Evolutionary conservation across 2,329 filamentous ascomycete species (phyloP).

Genomic region (Beauveria rudraprayagi): DNA sequence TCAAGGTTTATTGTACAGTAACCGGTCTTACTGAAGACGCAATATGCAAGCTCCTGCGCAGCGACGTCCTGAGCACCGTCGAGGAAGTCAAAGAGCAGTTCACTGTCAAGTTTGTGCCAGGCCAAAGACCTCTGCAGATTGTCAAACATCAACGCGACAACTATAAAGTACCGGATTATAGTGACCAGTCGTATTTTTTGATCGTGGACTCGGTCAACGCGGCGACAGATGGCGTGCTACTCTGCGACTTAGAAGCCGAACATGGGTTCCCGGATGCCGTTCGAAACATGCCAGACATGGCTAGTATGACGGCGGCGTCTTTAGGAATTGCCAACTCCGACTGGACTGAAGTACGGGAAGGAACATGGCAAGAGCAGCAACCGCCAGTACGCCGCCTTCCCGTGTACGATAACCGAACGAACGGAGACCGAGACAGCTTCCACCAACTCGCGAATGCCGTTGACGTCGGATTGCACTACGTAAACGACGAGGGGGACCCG

Average conservation of each 20-base stretch:
- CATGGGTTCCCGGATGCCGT: constrained; percentile 9
- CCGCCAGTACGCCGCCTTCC: background rate
- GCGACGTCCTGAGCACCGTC: background rate
- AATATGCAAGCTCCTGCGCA: background rate
- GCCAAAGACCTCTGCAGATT: background rate
- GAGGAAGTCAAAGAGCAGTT: background rate
- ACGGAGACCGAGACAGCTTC: background rate
- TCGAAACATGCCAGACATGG: background rate
- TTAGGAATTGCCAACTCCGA: background rate
- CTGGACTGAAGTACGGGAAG: background rate
- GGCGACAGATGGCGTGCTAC: background rate
- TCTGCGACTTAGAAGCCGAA: constrained; percentile 1
- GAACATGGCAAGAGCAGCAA: background rate
- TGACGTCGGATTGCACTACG: constrained; percentile 9
- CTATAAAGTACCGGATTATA: background rate
- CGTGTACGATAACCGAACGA: constrained; percentile 2
- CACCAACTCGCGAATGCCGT: constrained; percentile 5
- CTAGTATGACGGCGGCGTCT: background rate
- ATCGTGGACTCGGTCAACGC: constrained; percentile 5
- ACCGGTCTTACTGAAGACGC: background rate
- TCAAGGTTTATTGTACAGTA: constrained; percentile 5
- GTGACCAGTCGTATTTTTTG: constrained; percentile 4
- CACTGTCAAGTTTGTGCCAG: background rate
- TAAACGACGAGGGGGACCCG: background rate
- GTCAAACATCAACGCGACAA: constrained; percentile 1